Evolutionary conservation across 441 rosid species (phyloP).

Genomic region (Biscutella auriculata): DNA sequence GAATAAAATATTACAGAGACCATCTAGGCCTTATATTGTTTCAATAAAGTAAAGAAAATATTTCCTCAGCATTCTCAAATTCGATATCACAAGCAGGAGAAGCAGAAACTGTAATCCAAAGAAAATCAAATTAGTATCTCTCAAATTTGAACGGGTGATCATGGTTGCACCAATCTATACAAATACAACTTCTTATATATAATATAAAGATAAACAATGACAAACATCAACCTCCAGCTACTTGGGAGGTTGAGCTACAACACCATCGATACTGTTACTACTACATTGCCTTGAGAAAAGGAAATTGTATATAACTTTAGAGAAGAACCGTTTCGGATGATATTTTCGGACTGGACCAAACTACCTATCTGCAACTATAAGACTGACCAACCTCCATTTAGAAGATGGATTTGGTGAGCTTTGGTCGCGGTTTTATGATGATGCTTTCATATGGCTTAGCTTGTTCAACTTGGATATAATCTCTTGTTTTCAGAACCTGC

Average conservation of each 20-base stretch:
- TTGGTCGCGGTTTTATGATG: conserved; percentile 51
- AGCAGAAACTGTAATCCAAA: not conserved
- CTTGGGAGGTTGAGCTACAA: conserved; percentile 14
- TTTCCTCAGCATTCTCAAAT: not conserved
- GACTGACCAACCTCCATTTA: conserved; percentile 15
- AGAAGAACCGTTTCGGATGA: conserved; percentile 15
- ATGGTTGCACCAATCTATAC: conserved; percentile 22
- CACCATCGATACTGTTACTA: conserved; percentile 16
- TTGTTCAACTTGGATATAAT: conserved; percentile 87
- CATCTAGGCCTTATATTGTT: not conserved
- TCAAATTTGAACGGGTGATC: conserved; percentile 15
- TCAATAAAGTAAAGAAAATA: too few species aligned
- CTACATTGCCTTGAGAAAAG: not conserved
- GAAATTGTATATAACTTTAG: conserved; percentile 1
- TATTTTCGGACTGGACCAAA: conserved; percentile 16
- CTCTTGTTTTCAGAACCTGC: conserved; percentile 90
- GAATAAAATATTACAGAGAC: not conserved
- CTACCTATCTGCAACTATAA: conserved; percentile 27
- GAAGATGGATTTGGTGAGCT: conserved; percentile 80
- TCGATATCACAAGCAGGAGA: not conserved
- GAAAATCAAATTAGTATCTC: conserved; percentile 16
- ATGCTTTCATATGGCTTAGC: conserved; percentile 55
- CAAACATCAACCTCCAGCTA: conserved; percentile 13
- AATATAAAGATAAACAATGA: conserved; percentile 1
- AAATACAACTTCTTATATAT: conserved; percentile 17